Base-by-base conservation (phyloP, 495 filamentous ascomycete genomes). In the Haplographium delicatum region DNA sequence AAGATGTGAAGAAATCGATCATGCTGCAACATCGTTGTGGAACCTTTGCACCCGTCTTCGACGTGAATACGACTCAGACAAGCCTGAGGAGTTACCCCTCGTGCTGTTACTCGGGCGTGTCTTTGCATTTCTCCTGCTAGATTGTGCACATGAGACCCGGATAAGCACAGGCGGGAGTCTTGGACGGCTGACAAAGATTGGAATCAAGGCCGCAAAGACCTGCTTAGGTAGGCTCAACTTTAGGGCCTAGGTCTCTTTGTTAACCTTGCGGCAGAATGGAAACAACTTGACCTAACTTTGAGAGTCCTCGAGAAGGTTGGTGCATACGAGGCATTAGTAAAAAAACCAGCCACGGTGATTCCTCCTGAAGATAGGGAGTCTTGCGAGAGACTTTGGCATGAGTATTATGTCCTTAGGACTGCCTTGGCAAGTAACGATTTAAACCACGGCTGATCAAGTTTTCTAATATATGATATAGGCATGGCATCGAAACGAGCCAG, bases 351-450 rank as follows among this genome's bases (percentile, higher is more conserved):
- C 47, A 47, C 50, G 20, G 54, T 53, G 28, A 60, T 65, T 43
- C 66, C 51, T 37, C 64, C 25, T 18, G 57, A 64, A 28, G 56
- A 63, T 38, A 55, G 25, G 9, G 31, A 53, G 11, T 44, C 62
- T 7, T 28, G 53, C 30, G 51, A 59, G 7, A 68, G 63, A 20
- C 57, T 87, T 9, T 70, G 74, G 34, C 65, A 72, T 28, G 81
- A 90, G 53, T 95, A 91, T 58, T 81, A 83, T 41, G 74, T 81
- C 44, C 67, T 91, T 46, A 73, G 88, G 46, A 83, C 80, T 28
- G 74, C 75, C 13, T 58, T 94, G 65, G 88, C 86, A 67, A 64
- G 74, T 25, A 31, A n/a, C 20, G 4, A 40, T 25, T 16, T 34
- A n/a, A n/a, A n/a, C n/a, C n/a, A 4, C 18, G 6, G 5, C 18